phyloP scores from a whole-genome alignment of 495 filamentous ascomycete genomes.

The Penicillium tannophilum region DNA sequence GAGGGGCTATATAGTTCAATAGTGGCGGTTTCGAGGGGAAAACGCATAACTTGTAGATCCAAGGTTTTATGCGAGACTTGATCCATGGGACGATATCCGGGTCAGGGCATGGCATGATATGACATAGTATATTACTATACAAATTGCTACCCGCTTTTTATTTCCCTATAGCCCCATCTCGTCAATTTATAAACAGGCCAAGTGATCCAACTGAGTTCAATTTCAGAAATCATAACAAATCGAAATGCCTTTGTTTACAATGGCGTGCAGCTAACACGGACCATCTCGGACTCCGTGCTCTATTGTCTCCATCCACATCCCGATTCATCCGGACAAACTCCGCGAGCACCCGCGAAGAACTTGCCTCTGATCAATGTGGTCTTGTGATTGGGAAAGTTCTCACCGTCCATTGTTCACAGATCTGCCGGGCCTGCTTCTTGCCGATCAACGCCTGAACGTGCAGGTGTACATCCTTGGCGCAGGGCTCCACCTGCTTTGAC shows the following conservation, averaged over 20 bases:
- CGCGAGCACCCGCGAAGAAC: background rate
- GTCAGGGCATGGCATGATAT: constrained; percentile 9
- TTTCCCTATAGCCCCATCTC: background rate
- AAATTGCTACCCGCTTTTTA: too few relatives aligned
- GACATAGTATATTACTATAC: background rate
- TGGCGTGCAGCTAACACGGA: constrained; percentile 10
- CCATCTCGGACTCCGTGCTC: constrained; percentile 8
- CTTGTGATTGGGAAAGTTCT: background rate
- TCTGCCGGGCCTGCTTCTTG: background rate
- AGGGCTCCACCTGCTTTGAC: background rate
- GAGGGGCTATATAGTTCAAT: background rate
- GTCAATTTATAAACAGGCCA: background rate
- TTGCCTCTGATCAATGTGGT: background rate
- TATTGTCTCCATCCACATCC: constrained; percentile 2
- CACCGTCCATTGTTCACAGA: background rate
- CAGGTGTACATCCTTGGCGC: background rate
- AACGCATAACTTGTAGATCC: background rate
- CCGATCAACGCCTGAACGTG: constrained; percentile 1
- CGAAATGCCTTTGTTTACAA: constrained; percentile 5
- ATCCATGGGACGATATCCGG: constrained; percentile 6
- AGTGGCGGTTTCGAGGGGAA: background rate
- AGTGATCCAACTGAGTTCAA: too few relatives aligned
- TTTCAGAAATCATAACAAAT: background rate
- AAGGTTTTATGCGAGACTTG: background rate
- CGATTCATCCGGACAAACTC: background rate